phyloP scores from a whole-genome alignment of 1,139 yeast species.

The Nematodospora anomalae region DNA sequence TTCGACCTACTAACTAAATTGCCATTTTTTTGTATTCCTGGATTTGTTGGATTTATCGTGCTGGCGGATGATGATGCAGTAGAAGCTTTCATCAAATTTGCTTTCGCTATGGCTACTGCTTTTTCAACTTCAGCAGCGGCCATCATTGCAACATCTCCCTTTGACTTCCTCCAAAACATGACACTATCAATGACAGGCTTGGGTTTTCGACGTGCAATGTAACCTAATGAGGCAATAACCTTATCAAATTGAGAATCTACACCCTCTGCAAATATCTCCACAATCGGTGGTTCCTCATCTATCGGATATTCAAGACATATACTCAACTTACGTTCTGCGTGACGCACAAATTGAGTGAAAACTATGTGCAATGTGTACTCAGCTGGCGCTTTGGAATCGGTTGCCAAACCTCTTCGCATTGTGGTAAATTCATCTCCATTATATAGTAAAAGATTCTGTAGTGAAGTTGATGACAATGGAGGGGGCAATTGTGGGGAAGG shows the following conservation, averaged over 20 bases:
- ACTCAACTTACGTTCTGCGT: slow-evolving; percentile 83
- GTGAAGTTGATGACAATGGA: slow-evolving; percentile 23
- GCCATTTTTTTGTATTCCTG: slow-evolving; percentile 19
- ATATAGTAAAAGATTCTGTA: slow-evolving; percentile 26
- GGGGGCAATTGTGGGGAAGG: slow-evolving; percentile 41
- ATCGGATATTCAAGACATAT: slow-evolving; percentile 69
- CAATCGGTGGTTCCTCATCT: slow-evolving; percentile 76
- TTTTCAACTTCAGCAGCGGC: slow-evolving; percentile 66
- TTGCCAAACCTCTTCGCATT: slow-evolving; percentile 50
- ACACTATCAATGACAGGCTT: slow-evolving; percentile 96
- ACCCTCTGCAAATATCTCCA: slow-evolving; percentile 82
- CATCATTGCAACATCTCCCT: slow-evolving; percentile 79
- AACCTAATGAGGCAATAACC: slow-evolving; percentile 82
- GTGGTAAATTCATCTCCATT: slow-evolving; percentile 37
- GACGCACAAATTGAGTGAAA: slow-evolving; percentile 92
- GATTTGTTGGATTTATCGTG: slow-evolving; percentile 12
- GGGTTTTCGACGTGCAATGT: slow-evolving; percentile 85
- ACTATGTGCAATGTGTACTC: slow-evolving; percentile 93
- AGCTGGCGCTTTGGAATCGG: slow-evolving; percentile 77
- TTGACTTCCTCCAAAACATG: slow-evolving; percentile 95
- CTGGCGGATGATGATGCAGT: slow-evolving; percentile 3
- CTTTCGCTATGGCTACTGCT: slow-evolving; percentile 25
- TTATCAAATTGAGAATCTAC: slow-evolving; percentile 84
- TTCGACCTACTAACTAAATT: slow-evolving; percentile 25
- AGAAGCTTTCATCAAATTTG: slow-evolving; percentile 16